Base-by-base conservation (phyloP, 2,329 filamentous ascomycete genomes). In the Fusarium beomiforme region DNA sequence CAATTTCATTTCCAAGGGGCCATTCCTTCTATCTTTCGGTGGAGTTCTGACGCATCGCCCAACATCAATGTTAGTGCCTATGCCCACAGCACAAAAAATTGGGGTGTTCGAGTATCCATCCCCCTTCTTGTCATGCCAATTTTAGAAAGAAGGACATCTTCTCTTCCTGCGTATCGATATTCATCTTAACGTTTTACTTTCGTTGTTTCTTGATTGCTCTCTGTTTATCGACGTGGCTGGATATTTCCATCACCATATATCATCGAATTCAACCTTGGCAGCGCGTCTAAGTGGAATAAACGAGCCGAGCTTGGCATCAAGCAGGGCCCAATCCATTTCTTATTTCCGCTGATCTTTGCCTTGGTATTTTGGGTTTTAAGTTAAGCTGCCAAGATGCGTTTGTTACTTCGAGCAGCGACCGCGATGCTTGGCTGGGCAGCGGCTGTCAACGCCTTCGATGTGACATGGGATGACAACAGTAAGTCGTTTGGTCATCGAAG, bases 381-480 rank as follows among this genome's bases (percentile, higher is more conserved):
- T 51, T 54, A 50, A 55, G 47, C 31, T 64, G 54, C 60, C 72
- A 67, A 60, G 34, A 76, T 75, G 74, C 71, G 34, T 60, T 65
- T 56, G 51, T 36, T 76, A 33, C 54, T 75, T 24, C 58, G 59
- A n/a, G 56, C 64, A 55, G 47, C 62, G 10, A 64, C 66, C 24
- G 43, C 61, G 31, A 41, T 58, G 31, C 55, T 76, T 59, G 66
- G 63, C 41, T 72, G 72, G 61, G 42, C 61, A 23, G 59, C 50
- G 33, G 67, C 61, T 34, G 60, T 47, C 37, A 66, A 53, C 36
- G 66, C 71, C 34, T 64, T 67, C 43, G 69, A 72, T 8, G 58
- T 76, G 34, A 66, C 70, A 46, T 74, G 71, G 69, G 60, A 72
- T 23, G 75, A 76, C 13, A 67, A 76, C 3, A 67, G 75, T 70